Conservation (phyloP, 75 land plant genomes). For the Pinus taeda region DNA sequence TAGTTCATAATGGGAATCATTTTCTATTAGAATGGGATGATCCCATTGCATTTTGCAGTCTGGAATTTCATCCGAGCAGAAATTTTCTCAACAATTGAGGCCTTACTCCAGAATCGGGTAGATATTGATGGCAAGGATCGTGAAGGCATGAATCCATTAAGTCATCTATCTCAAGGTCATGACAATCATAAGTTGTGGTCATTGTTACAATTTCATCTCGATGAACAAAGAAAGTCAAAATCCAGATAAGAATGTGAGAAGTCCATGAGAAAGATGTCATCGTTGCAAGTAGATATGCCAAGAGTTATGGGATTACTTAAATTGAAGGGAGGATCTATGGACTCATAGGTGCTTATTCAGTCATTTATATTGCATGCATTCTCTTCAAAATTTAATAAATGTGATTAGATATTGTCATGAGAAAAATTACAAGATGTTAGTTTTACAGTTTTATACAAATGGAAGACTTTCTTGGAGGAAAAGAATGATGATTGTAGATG, state of each 20-base stretch:
- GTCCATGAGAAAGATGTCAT: constrained; percentile 69
- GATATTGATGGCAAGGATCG: constrained; percentile 73
- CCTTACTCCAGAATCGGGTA: constrained; percentile 65
- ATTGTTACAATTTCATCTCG: constrained; percentile 49
- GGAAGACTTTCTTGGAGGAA: too few relatives aligned
- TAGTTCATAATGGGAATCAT: too few relatives aligned
- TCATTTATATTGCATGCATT: too few relatives aligned
- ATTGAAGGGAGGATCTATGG: too few relatives aligned
- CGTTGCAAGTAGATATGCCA: constrained; percentile 67
- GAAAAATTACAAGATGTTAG: too few relatives aligned
- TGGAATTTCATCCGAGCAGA: constrained; percentile 64
- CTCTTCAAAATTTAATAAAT: too few relatives aligned
- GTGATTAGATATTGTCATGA: too few relatives aligned
- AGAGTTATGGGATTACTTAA: too few relatives aligned
- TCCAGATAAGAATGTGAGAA: constrained; percentile 59
- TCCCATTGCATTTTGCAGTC: constrained; percentile 86
- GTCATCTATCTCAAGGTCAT: constrained; percentile 70
- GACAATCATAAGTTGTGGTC: constrained; percentile 57
- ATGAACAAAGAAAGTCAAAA: constrained; percentile 60
- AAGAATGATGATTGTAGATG: too few relatives aligned
- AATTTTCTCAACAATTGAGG: constrained; percentile 55
- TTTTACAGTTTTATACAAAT: too few relatives aligned
- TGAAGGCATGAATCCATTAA: constrained; percentile 75
- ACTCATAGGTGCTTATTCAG: too few relatives aligned
- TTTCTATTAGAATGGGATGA: constrained; percentile 99